Evolutionary conservation across 2,329 filamentous ascomycete species (phyloP), one percentile per base, ranked within the genome.

Genomic region (Aureobasidium musti): DNA sequence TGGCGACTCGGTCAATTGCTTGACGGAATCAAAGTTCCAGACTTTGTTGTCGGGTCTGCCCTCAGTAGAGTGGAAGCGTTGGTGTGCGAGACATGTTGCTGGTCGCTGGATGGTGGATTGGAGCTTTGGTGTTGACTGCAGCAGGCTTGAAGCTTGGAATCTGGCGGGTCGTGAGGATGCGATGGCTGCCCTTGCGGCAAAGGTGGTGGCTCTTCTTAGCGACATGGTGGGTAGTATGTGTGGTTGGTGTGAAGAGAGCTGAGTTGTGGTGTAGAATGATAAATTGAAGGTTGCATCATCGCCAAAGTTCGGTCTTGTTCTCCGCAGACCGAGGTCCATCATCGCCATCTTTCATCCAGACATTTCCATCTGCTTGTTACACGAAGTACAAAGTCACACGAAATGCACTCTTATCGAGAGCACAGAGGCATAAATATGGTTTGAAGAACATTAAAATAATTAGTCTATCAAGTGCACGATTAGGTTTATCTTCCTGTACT

Each of bases 1-100:
- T 61, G 76, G 79, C 67, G 70, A 71, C 68, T 53, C 74, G 72
- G 63, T 72, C 54, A 80, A 72, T 66, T 74, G 67, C 64, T 79
- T 75, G 66, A 80, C 19, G 47, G 26, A 50, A 7, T 50, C 52
- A 35, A 47, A 49, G 56, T 54, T n/a, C 43, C 45, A 49, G 47
- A 63, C 35, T 45, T 67, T 41, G 28, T 19, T 47, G 56, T 43
- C 37, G 59, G 23, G 43, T 35, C 37, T 49, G 63, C 65, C 21
- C 37, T 60, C 52, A 67, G 68, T 60, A 43, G 59, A 39, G 49
- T 65, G 11, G 67, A 49, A 47, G 47, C 47, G 47, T 35, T 61
- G 57, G 11, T 61, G 57, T 17, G 37, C 19, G 14, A 54, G 17
- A 49, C 61, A 39, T 65, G 54, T 23, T 65, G 64, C 45, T 63